Evolutionary conservation across 2,329 filamentous ascomycete genomes (phyloP), one percentile per base, ranked within the genome.

Genomic region (Cryphonectria parasitica): DNA sequence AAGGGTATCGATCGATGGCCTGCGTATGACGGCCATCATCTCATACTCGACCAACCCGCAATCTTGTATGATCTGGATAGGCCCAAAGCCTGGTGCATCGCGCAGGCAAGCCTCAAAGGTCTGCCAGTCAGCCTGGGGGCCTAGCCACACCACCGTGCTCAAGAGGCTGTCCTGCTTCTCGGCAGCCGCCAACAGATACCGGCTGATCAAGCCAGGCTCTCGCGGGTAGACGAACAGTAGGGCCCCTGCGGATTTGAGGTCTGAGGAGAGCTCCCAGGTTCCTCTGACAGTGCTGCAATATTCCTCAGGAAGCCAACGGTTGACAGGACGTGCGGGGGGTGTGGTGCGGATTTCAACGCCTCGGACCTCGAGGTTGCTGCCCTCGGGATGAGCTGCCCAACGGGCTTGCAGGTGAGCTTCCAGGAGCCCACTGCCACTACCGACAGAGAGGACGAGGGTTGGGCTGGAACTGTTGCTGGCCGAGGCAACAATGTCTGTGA

Each of bases 221-320:
- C 71, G 68, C 11, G 71, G 71, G 34, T 72, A 72, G 19, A 71
- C 69, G 10, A 72, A 72, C 1, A 72, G 17, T n/a, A 72, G 22
- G 8, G 71, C 54, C 6, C 36, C 49, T 0, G 69, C 58, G 13
- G 22, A 2, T 1, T 13, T 43, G 15, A 66, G 45, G 15, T 41
- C 31, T 0, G 68, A n/a, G 3, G 62, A 69, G 34, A 71, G 56
- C 63, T 72, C 66, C 65, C 63, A 72, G n/a, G 71, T 69, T 25
- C 66, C 71, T 31, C 69, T 67, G 31, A 67, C 69, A 19, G 63
- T 71, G 49, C 31, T 39, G 49, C 61, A 60, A 17, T 68, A 8
- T 1, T 68, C 11, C 17, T 64, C 69, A 45, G 69, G 66, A 6
- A 72, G 71, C 39, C 70, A 72, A 25, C 61, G 63, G 62, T 72